Evolutionary conservation across 257 asterid genomes (phyloP), one percentile per base, ranked within the genome.

Genomic region (Vinca minor): DNA sequence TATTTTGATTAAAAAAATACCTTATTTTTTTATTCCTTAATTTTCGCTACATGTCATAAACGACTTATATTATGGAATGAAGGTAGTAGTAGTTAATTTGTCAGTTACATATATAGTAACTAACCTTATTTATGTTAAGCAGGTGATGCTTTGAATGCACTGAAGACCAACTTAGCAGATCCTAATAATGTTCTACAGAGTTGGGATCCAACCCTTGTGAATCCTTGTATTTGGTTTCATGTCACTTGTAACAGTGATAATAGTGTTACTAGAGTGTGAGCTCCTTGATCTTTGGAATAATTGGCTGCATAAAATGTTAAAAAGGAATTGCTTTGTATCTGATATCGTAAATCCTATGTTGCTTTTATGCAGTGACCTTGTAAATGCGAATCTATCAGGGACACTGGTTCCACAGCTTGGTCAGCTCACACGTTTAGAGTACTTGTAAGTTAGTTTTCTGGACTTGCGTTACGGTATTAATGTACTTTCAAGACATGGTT

Each of bases 221-320:
- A 93, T 76, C 99, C 97, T 12, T 93, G 99, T 69, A 89, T 96
- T 56, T 92, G 98, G 98, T 89, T 89, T 77, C 97, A 92, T 32
- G 96, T 92, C 31, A 87, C 95, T 0, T 93, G 99, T 88, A 89
- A 80, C 76, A 76, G 74, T 29, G 96, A 85, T 7, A 87, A 93
- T 70, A 74, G 76, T 39, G 99, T 93, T 63, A 93, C 94, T 5
- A 79, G 97, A 83, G 96, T 93, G 99, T 93, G 77, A 81, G 95
- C 69, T 64, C 39, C 52, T n/a, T 67, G 5, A 39, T 62, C 59
- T 36, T 47, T 68, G 11, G 25, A 28, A n/a, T n/a, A 10, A 55
- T 41, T 48, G 71, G 60, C 49, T 56, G 65, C 62, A 54, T 26
- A 59, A 53, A 48, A 66, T 39, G 39, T 26, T 64, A 4, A 49